These are phyloP conservation scores for Ceratobasidium sp. DNA, from an alignment of 1,284 basidiomycete species.

Conservation along the genomic window DNA sequence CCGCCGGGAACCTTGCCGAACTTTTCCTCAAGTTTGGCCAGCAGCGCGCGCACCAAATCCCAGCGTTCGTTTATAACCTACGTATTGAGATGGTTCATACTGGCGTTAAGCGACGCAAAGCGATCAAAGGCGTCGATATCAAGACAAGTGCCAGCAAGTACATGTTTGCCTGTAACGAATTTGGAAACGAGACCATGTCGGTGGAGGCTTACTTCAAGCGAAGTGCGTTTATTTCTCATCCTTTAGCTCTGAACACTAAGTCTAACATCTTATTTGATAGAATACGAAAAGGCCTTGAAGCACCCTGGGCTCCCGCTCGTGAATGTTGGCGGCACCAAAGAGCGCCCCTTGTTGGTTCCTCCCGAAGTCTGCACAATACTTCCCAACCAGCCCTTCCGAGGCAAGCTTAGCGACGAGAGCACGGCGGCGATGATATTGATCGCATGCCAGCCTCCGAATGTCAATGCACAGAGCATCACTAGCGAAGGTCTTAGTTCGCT, in stretches of 20 bases:
- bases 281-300: slow-evolving; percentile 67
- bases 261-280: slow-evolving; percentile 57
- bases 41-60: slow-evolving; percentile 64
- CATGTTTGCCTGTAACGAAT: slow-evolving; percentile 68
- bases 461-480: slow-evolving; percentile 73
- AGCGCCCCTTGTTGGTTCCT: slow-evolving; percentile 67
- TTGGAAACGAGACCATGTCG: slow-evolving; percentile 62
- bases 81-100: slow-evolving; percentile 69
- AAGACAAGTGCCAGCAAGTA: slow-evolving; percentile 60
- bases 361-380: slow-evolving; percentile 78
- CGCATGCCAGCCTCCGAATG: slow-evolving; percentile 75
- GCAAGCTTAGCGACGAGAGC: slow-evolving; percentile 75
- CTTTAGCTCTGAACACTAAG: background rate
- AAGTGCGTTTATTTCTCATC: slow-evolving; percentile 63
- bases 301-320: slow-evolving; percentile 69
- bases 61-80: slow-evolving; percentile 70
- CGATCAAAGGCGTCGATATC: slow-evolving; percentile 64
- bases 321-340: slow-evolving; percentile 70
- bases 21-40: slow-evolving; percentile 68
- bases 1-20: slow-evolving; percentile 69
- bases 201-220: slow-evolving; percentile 73
- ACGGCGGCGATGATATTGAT: slow-evolving; percentile 76
- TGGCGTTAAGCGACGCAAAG: slow-evolving; percentile 61
- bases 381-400: slow-evolving; percentile 75
- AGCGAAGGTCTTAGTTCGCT: slow-evolving; percentile 69